These are phyloP conservation scores for Thermoascus crustaceus DNA, from an alignment of 2,329 filamentous ascomycete genomes.

Conservation along the genomic window DNA sequence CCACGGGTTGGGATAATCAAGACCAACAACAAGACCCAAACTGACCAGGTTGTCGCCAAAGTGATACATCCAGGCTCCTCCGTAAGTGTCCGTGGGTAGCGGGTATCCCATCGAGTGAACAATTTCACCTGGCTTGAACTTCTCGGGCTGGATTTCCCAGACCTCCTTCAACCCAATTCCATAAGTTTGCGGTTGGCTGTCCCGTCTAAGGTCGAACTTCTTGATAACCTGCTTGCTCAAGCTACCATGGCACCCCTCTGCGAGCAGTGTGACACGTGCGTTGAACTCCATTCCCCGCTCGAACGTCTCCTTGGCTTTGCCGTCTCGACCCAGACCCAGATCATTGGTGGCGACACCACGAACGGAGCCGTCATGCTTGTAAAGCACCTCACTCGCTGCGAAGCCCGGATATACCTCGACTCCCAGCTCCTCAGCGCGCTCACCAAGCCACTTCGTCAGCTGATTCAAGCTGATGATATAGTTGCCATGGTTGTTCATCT, in stretches of 20 bases:
- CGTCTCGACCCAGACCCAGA: conserved; percentile 71
- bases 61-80: conserved; percentile 98
- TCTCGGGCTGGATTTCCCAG: conserved; percentile 90
- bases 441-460: conserved; percentile 89
- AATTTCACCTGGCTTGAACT: conserved; percentile 79
- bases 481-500: conserved; percentile 98
- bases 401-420: conserved; percentile 97
- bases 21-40: conserved; percentile 80
- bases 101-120: conserved; percentile 92
- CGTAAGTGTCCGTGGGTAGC: conserved; percentile 79
- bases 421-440: conserved; percentile 90
- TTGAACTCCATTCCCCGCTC: conserved; percentile 99
- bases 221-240: conserved; percentile 90
- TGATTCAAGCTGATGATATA: conserved; percentile 96
- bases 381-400: conserved; percentile 86
- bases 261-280: conserved; percentile 82
- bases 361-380: conserved; percentile 77
- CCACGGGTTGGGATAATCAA: conserved; percentile 97
- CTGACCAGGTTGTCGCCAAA: conserved; percentile 96
- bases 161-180: conserved; percentile 92
- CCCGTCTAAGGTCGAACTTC: conserved; percentile 81
- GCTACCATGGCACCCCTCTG: conserved; percentile 91
- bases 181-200: conserved; percentile 92
- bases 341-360: conserved; percentile 95
- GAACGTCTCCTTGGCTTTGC: conserved; percentile 80